These are phyloP conservation scores for Trametes versicolor DNA, from an alignment of 1,284 basidiomycete genomes.

Conservation along the genomic window DNA sequence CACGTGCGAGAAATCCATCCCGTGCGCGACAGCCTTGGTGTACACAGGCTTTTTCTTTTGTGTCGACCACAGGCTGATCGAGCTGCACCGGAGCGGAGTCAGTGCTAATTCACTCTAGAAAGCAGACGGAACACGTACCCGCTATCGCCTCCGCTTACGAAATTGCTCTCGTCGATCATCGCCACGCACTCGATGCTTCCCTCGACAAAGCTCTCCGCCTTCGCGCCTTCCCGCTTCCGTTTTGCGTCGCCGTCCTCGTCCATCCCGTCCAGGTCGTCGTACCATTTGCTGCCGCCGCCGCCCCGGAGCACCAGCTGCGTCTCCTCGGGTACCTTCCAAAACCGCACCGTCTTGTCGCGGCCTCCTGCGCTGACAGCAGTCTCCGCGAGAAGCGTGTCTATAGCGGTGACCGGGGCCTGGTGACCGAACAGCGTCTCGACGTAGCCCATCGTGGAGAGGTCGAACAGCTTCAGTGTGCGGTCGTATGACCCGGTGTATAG, in stretches of 20 bases:
- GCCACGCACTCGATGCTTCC: constrained; percentile 93
- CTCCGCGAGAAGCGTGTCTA: constrained; percentile 88
- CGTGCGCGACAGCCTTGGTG: constrained; percentile 87
- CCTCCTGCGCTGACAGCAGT: constrained; percentile 90
- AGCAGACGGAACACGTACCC: constrained; percentile 65
- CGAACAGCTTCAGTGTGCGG: constrained; percentile 92
- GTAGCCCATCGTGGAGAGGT: constrained; percentile 86
- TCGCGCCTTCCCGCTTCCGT: constrained; percentile 49
- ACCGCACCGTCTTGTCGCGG: constrained; percentile 91
- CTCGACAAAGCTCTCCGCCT: constrained; percentile 77
- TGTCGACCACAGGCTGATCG: constrained; percentile 93
- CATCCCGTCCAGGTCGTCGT: constrained; percentile 86
- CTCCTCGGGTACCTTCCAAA: constrained; percentile 98
- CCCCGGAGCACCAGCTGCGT: constrained; percentile 96
- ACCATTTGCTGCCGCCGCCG: constrained; percentile 82
- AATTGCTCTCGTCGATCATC: constrained; percentile 94
- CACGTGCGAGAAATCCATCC: constrained; percentile 75
- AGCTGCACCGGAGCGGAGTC: constrained; percentile 55
- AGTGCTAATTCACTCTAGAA: not conserved
- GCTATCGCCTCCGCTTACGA: constrained; percentile 95
- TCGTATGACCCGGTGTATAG: constrained; percentile 92
- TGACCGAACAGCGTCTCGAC: constrained; percentile 98
- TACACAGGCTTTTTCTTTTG: constrained; percentile 97
- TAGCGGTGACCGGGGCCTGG: constrained; percentile 85
- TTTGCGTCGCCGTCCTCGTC: constrained; percentile 54